Evolutionary conservation across 495 filamentous ascomycete genomes (phyloP).

Genomic region (Penicillium subrubescens): DNA sequence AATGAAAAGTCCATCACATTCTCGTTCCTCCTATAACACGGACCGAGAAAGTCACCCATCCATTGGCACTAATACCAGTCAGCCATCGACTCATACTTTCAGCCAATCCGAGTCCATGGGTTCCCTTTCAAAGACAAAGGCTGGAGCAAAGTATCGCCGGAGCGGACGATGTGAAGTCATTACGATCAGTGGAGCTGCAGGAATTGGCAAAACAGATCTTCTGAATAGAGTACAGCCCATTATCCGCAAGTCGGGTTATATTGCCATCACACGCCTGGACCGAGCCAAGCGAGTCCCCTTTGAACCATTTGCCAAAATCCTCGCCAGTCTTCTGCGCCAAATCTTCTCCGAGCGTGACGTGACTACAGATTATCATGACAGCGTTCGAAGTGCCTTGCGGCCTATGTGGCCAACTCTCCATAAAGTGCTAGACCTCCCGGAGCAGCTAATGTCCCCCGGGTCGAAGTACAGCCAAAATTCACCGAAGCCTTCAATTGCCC

Average conservation of each 20-base stretch:
- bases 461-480: constrained; percentile 42
- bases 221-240: constrained; percentile 74
- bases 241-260: constrained; percentile 76
- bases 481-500: constrained; percentile 31
- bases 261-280: constrained; percentile 83
- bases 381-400: constrained; percentile 69
- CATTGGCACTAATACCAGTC: constrained; percentile 26
- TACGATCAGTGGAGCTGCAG: constrained; percentile 71
- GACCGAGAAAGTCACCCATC: constrained; percentile 42
- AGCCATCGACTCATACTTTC: constrained; percentile 33
- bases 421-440: constrained; percentile 75
- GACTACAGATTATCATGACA: constrained; percentile 77
- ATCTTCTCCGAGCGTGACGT: constrained; percentile 90
- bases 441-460: constrained; percentile 62
- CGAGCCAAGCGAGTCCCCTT: constrained; percentile 79
- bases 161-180: constrained; percentile 77
- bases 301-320: constrained; percentile 75
- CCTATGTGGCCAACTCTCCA: constrained; percentile 79
- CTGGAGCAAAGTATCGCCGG: constrained; percentile 60
- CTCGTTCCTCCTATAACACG: constrained; percentile 38
- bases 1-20: constrained; percentile 42
- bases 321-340: constrained; percentile 84
- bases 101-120: constrained; percentile 37
- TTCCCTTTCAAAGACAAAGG: constrained; percentile 41
- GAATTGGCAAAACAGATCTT: constrained; percentile 82